Evolutionary conservation across 148 eudicot genomes (phyloP).

Genomic region (Dysphania ambrosioides): DNA sequence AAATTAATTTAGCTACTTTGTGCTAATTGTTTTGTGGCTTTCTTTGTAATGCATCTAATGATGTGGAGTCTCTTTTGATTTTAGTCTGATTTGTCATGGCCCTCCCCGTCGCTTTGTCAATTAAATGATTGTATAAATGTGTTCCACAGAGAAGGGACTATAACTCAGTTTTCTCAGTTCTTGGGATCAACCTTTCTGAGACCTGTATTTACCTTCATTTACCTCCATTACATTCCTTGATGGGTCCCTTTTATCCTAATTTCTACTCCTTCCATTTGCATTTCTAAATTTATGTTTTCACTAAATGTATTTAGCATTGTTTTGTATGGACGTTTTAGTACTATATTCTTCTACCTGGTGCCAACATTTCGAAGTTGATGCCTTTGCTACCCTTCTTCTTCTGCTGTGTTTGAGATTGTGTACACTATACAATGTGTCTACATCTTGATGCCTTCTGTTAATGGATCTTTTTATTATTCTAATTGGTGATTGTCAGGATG

Average conservation of each 20-base stretch:
- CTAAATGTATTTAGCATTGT: not conserved
- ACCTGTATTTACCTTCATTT: not conserved
- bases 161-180: not conserved
- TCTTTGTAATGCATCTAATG: not conserved
- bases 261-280: not conserved
- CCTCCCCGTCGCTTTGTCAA: not conserved
- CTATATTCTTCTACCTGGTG: not conserved
- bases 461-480: constrained; percentile 5
- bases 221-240: not conserved
- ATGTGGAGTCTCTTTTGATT: not conserved
- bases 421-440: not conserved
- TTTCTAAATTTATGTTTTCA: not conserved
- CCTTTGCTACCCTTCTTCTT: not conserved
- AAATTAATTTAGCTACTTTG: not conserved
- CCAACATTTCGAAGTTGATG: constrained; percentile 2
- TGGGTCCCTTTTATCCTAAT: not conserved
- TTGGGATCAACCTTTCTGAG: not conserved
- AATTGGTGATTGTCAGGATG: constrained; percentile 60
- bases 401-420: not conserved
- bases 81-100: not conserved
- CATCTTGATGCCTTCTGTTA: not conserved
- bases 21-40: not conserved
- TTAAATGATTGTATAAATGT: not conserved
- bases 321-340: not conserved
- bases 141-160: not conserved